Evolutionary conservation across 2,329 filamentous ascomycete species (phyloP).

Genomic region (Plectosphaerella sp.): DNA sequence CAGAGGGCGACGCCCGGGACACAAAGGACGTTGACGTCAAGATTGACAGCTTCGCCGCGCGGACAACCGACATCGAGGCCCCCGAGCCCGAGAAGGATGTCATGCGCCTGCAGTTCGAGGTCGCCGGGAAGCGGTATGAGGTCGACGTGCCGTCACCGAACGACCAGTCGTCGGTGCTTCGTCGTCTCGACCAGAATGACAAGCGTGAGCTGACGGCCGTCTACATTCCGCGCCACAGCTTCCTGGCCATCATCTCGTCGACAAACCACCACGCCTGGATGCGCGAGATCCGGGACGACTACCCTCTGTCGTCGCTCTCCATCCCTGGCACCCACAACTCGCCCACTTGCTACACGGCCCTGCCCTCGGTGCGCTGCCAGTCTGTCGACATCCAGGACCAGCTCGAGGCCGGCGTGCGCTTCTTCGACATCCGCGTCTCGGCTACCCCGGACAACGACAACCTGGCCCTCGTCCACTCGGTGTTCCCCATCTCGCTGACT

Average conservation of each 20-base stretch:
- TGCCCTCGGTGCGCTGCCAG: constrained; percentile 93
- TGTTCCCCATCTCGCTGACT: constrained; percentile 81
- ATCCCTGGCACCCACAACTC: constrained; percentile 97
- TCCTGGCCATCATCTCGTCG: constrained; percentile 65
- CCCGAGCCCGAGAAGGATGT: constrained; percentile 57
- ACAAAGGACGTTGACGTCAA: constrained; percentile 58
- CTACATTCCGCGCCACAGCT: constrained; percentile 52
- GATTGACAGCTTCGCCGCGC: constrained; percentile 64
- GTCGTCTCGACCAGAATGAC: constrained; percentile 44
- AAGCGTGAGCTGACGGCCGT: constrained; percentile 61
- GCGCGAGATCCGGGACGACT: constrained; percentile 65
- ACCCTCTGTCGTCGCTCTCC: constrained; percentile 73
- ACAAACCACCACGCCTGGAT: constrained; percentile 75
- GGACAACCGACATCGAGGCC: constrained; percentile 56
- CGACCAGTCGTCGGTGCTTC: constrained; percentile 56
- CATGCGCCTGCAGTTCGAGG: constrained; percentile 70
- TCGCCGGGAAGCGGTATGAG: constrained; percentile 59
- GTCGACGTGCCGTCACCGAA: constrained; percentile 66
- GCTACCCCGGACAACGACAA: constrained; percentile 52
- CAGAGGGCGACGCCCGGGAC: constrained; percentile 57
- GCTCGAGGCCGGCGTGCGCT: constrained; percentile 85
- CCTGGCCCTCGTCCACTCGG: constrained; percentile 81
- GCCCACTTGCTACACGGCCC: constrained; percentile 75
- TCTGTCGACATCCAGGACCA: constrained; percentile 72
- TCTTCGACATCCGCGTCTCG: constrained; percentile 82